Evolutionary conservation across 495 filamentous ascomycete genomes (phyloP).

Genomic region (Tuber aestivum): DNA sequence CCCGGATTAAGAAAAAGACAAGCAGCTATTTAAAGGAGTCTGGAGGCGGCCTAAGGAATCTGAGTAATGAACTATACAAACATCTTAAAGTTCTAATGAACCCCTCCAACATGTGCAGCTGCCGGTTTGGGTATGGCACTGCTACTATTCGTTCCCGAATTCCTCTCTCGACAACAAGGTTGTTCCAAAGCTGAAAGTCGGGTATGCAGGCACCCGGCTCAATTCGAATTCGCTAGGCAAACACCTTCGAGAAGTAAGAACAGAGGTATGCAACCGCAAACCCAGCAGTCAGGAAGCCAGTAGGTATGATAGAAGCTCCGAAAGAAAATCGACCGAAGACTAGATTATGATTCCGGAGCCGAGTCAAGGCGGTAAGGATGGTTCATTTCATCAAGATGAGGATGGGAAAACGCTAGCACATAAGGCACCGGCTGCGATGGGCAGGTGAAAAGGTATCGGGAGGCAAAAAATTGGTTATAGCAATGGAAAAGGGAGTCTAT

Average conservation of each 20-base stretch:
- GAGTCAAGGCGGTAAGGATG: constrained; percentile 19
- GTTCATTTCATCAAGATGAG: constrained; percentile 37
- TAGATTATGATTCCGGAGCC: constrained; percentile 3
- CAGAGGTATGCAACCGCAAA: constrained; percentile 1
- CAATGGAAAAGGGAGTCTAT: constrained; percentile 35
- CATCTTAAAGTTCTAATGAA: constrained; percentile 19
- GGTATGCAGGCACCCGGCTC: constrained; percentile 34
- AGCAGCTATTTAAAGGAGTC: constrained; percentile 7
- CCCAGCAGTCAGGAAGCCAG: constrained; percentile 17
- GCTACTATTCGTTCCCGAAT: constrained; percentile 17
- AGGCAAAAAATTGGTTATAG: constrained; percentile 24
- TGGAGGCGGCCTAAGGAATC: neutral
- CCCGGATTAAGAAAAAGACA: neutral
- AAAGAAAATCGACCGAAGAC: constrained; percentile 21
- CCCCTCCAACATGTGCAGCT: constrained; percentile 4
- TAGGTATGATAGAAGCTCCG: constrained; percentile 18
- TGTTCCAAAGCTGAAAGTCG: constrained; percentile 11
- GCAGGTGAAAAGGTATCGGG: constrained; percentile 22
- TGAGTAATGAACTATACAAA: constrained; percentile 19
- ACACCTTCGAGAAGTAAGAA: constrained; percentile 16
- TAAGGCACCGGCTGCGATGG: constrained; percentile 26
- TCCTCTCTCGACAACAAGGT: constrained; percentile 6
- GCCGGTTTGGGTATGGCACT: constrained; percentile 12
- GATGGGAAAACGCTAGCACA: constrained; percentile 16
- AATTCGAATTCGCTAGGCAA: constrained; percentile 6